A percentile compares a stretch with the other conserved stretches of the same genome.
These are phyloP conservation scores for Polytolypa hystricis DNA, from an alignment of 2,329 filamentous ascomycete species.

Conservation along the genomic window DNA sequence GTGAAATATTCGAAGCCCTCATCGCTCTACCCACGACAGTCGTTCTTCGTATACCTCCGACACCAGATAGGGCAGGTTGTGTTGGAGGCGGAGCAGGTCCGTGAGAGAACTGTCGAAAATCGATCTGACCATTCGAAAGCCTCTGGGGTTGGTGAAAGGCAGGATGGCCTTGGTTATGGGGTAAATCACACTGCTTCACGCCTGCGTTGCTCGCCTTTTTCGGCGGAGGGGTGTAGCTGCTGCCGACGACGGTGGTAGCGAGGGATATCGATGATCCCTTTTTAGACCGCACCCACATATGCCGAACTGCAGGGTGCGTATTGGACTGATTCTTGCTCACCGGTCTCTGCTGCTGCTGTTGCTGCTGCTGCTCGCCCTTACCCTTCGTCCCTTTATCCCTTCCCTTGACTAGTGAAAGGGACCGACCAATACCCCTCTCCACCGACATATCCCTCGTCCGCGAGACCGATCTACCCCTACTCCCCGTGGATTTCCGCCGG, in stretches of 20 bases:
- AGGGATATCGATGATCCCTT: conserved; percentile 4
- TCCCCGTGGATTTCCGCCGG: too few relatives aligned
- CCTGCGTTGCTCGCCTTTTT: conserved; percentile 2
- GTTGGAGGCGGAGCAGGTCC: too few relatives aligned
- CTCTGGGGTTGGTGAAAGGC: conserved; percentile 1
- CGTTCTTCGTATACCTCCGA: too few relatives aligned
- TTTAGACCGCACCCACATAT: conserved; percentile 4
- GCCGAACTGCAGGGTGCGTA: background rate
- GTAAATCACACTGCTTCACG: conserved; percentile 3
- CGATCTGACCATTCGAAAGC: background rate
- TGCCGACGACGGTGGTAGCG: conserved; percentile 2
- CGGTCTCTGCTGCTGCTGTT: background rate
- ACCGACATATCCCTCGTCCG: background rate
- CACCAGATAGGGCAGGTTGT: too few relatives aligned
- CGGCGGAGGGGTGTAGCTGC: background rate
- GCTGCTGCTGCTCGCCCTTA: background rate
- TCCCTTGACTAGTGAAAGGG: background rate
- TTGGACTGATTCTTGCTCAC: background rate
- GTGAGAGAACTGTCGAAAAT: background rate
- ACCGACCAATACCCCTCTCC: background rate
- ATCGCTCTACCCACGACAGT: background rate
- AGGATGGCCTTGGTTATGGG: conserved; percentile 4
- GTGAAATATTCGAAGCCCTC: conserved; percentile 1
- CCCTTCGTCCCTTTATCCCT: background rate
- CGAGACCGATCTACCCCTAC: conserved; percentile 1